A percentile compares a stretch with the other conserved stretches of the same genome.
These are phyloP conservation scores for Rhodotorula sphaerocarpa DNA, from an alignment of 768 basidiomycete species.

Conservation along the genomic window DNA sequence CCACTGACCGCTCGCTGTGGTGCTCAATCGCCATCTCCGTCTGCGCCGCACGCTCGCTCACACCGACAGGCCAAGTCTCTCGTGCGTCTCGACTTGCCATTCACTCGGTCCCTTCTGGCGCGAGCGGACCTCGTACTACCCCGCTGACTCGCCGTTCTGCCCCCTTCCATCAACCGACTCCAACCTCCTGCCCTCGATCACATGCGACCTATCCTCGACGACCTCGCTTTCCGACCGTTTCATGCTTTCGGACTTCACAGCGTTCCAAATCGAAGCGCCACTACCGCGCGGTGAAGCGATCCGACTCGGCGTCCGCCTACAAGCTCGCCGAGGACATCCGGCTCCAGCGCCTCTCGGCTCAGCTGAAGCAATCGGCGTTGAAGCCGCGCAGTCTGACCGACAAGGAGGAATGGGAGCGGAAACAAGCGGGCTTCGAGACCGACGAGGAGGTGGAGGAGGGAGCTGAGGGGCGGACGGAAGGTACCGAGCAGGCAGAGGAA, in stretches of 20 bases:
- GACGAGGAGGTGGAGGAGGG: slow-evolving; percentile 30
- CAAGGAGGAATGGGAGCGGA: slow-evolving; percentile 29
- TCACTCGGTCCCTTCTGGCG: background rate
- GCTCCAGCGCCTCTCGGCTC: slow-evolving; percentile 8
- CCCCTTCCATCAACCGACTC: too few species aligned
- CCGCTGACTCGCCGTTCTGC: too few species aligned
- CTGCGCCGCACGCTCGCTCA: too few species aligned
- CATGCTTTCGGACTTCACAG: too few species aligned
- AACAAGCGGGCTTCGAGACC: slow-evolving; percentile 32
- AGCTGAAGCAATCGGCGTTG: slow-evolving; percentile 17
- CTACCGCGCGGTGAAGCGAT: slow-evolving; percentile 23
- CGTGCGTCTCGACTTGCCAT: background rate
- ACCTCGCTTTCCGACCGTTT: too few species aligned
- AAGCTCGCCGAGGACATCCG: slow-evolving; percentile 27
- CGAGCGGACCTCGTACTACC: background rate
- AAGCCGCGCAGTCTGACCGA: slow-evolving; percentile 31
- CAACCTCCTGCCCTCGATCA: background rate
- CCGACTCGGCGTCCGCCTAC: slow-evolving; percentile 19
- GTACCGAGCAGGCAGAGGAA: slow-evolving; percentile 16
- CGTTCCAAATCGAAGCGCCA: slow-evolving; percentile 16
- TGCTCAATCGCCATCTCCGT: too few species aligned
- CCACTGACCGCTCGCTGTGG: background rate
- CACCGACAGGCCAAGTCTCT: slow-evolving; percentile 25
- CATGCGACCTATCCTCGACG: too few species aligned
- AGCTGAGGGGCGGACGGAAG: too few species aligned